These are phyloP conservation scores for Saturnispora halmiae DNA, from an alignment of 805 yeast species.

Conservation along the genomic window DNA sequence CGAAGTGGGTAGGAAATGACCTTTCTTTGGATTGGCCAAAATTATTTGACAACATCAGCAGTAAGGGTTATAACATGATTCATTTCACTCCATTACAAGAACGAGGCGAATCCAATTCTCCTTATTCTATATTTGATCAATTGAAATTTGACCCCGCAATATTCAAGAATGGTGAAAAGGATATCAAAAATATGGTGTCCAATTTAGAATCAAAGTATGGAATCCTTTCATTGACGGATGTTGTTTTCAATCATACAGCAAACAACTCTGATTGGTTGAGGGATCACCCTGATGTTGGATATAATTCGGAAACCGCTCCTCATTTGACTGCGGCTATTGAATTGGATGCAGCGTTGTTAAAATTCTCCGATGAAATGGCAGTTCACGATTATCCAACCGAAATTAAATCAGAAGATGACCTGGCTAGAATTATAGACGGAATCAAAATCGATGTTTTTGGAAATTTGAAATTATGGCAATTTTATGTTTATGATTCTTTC, in stretches of 20 bases:
- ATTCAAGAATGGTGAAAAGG: conserved; percentile 45
- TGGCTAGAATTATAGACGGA: conserved; percentile 56
- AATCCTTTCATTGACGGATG: conserved; percentile 76
- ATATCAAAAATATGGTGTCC: conserved; percentile 44
- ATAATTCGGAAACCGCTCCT: conserved; percentile 80
- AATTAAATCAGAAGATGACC: conserved; percentile 42
- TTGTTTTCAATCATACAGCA: conserved; percentile 93
- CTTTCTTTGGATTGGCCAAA: conserved; percentile 50
- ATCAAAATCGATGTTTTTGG: conserved; percentile 60
- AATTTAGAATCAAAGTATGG: conserved; percentile 45
- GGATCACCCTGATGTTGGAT: conserved; percentile 86
- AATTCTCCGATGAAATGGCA: conserved; percentile 52
- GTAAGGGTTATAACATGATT: conserved; percentile 87
- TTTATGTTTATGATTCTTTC: conserved; percentile 58
- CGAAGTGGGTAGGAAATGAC: conserved; percentile 81
- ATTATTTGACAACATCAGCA: conserved; percentile 49
- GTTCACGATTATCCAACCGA: conserved; percentile 54
- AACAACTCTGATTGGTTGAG: conserved; percentile 78
- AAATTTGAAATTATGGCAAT: conserved; percentile 75
- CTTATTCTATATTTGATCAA: conserved; percentile 87
- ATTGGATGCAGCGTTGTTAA: conserved; percentile 58
- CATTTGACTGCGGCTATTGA: conserved; percentile 80
- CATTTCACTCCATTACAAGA: conserved; percentile 92
- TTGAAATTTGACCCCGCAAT: conserved; percentile 58
- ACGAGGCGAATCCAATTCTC: conserved; percentile 86